Evolutionary conservation across 192 early-diverging fungal genomes (phyloP).

Genomic region (Lobosporangium transversale): DNA sequence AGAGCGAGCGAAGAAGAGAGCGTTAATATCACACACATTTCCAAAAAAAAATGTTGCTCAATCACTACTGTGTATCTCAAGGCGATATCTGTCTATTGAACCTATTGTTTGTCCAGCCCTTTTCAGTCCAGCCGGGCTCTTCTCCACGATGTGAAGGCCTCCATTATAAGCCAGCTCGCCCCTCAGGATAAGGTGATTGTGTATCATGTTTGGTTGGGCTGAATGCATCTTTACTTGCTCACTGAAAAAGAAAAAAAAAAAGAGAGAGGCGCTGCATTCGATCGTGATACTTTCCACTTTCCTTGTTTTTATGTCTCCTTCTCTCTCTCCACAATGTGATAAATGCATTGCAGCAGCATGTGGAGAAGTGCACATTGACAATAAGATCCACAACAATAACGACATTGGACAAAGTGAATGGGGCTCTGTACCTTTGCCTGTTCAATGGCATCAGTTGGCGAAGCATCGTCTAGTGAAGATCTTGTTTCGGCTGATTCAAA

Average conservation of each 20-base stretch:
- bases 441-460: too few species aligned
- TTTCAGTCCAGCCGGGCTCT: slow-evolving; percentile 36
- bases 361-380: too few species aligned
- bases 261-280: too few species aligned
- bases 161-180: too few species aligned
- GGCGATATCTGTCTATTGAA: background rate
- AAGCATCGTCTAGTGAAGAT: slow-evolving; percentile 1
- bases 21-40: slow-evolving; percentile 17
- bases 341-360: too few species aligned
- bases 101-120: slow-evolving; percentile 3
- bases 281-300: background rate
- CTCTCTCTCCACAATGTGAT: background rate
- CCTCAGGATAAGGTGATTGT: background rate
- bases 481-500: slow-evolving; percentile 50
- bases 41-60: slow-evolving; percentile 18
- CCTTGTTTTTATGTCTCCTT: background rate
- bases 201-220: background rate
- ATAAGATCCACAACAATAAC: too few species aligned
- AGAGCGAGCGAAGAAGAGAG: background rate
- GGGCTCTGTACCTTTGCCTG: too few species aligned
- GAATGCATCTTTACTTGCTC: background rate
- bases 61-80: slow-evolving; percentile 4
- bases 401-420: too few species aligned
- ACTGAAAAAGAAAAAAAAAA: background rate
- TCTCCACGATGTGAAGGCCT: background rate